phyloP scores from a whole-genome alignment of 2,329 filamentous ascomycete genomes.

The Rhinocladiella similis region DNA sequence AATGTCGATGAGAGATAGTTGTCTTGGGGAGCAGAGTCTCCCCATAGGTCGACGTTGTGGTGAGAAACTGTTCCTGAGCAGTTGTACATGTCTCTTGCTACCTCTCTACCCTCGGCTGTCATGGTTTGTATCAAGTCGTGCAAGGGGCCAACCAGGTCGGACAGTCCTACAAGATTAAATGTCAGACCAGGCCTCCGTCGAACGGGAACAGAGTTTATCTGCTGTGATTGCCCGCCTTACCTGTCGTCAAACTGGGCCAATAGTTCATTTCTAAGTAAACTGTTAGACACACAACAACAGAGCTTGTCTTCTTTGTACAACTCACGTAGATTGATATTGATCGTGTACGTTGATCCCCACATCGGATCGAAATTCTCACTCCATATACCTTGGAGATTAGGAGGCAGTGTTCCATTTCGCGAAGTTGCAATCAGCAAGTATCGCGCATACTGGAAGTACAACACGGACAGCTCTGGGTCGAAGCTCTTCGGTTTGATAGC shows the following conservation, averaged over 20 bases:
- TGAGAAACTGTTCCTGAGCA: constrained; percentile 58
- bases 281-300: too few relatives aligned
- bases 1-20: constrained; percentile 35
- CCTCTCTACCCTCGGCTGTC: constrained; percentile 29
- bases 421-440: constrained; percentile 59
- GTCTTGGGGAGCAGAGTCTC: constrained; percentile 54
- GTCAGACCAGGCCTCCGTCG: constrained; percentile 38
- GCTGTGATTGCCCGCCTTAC: constrained; percentile 26
- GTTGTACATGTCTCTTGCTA: constrained; percentile 55
- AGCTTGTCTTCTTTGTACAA: too few relatives aligned
- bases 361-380: constrained; percentile 45
- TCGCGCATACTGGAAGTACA: constrained; percentile 28
- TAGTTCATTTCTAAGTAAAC: constrained; percentile 56
- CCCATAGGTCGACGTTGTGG: constrained; percentile 61
- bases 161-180: background rate
- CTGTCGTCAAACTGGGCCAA: constrained; percentile 41
- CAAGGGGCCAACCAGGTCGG: too few relatives aligned
- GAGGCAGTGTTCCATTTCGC: constrained; percentile 50
- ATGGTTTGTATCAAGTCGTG: constrained; percentile 11
- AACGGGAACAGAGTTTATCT: constrained; percentile 41
- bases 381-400: constrained; percentile 61
- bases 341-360: constrained; percentile 59
- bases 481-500: too few relatives aligned
- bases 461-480: too few relatives aligned
- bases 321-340: constrained; percentile 55